phyloP scores from a whole-genome alignment of 352 stramenopile species.

The Globisporangium splendens region DNA sequence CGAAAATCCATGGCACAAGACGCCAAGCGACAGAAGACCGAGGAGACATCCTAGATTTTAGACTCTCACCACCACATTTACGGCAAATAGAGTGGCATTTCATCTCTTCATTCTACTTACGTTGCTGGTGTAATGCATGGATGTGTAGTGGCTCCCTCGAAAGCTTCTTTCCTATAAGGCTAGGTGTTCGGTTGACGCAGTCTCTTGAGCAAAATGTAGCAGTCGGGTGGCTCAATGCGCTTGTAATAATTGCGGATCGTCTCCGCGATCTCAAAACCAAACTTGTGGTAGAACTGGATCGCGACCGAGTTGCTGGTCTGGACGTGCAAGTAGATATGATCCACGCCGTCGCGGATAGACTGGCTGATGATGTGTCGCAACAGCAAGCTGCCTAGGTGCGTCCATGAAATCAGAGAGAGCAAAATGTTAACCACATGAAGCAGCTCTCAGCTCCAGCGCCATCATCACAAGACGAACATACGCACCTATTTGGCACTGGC shows the following conservation, averaged over 20 bases:
- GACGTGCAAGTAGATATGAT: slow-evolving; percentile 86
- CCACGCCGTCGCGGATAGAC: slow-evolving; percentile 31
- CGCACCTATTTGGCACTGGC: slow-evolving; percentile 72
- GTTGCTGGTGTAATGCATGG: too few species aligned
- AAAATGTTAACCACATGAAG: neutral
- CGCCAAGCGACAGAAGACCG: slow-evolving; percentile 47
- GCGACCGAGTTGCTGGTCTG: slow-evolving; percentile 91
- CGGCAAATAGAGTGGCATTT: too few species aligned
- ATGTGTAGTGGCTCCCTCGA: too few species aligned
- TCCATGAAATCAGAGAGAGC: too few species aligned
- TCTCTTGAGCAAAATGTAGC: slow-evolving; percentile 87
- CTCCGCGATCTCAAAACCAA: slow-evolving; percentile 87
- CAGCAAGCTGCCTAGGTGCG: slow-evolving; percentile 31
- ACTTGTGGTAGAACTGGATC: slow-evolving; percentile 88
- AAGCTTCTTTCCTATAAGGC: too few species aligned
- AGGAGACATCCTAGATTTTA: slow-evolving; percentile 9
- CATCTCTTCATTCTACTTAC: slow-evolving; percentile 5
- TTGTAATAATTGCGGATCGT: slow-evolving; percentile 95
- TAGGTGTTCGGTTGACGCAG: slow-evolving; percentile 7
- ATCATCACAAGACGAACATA: neutral
- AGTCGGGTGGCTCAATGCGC: slow-evolving; percentile 91
- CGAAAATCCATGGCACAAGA: slow-evolving; percentile 34
- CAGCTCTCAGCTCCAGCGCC: neutral
- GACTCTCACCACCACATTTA: neutral
- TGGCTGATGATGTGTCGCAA: slow-evolving; percentile 37